Base-by-base conservation (phyloP, 1,139 yeast species). In the Hemisphaericaspora subhashii region DNA sequence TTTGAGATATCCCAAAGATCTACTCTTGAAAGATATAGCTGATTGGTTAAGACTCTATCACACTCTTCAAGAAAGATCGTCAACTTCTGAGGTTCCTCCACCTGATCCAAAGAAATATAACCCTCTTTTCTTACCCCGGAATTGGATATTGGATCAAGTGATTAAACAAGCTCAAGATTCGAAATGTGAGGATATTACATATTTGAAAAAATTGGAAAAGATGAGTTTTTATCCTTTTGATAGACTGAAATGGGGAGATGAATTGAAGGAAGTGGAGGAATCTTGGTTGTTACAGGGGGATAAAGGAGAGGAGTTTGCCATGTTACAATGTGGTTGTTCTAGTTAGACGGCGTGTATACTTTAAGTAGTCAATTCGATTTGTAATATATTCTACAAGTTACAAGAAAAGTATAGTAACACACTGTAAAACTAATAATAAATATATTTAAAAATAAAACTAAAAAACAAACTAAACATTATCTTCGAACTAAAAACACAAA, bases 71-170 rank as follows among this genome's bases (percentile, higher is more conserved):
- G 52, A 13, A 66, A 72, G 52, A 52, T 67, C 65, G 4, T 9
- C 7, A 49, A 47, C 12, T 52, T 13, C 58, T 55, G n/a, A n/a
- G 22, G 37, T 62, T 0, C 64, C 65, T 27, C 68, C 86, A 29
- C 50, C 50, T 4, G 49, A 47, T 8, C 77, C 88, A 42, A 53
- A 63, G 11, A 40, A 49, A 2, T 70, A 65, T 39, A 92, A 92
- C 54, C 98, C 98, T 3, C 55, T 77, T 28, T 90, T 92, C 54
- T 72, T 86, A 12, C 95, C 96, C 12, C 74, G 92, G 44, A 86
- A 83, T 48, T 88, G 96, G 92, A 81, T 90, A 37, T 66, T 92
- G 39, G 90, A 88, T 41, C 92, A 89, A 45, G 96, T 88, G 0
- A 83, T 87, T 38, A 69, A 74, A 23, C 62, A 64, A 37, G 69